Evolutionary conservation across 345 rosid genomes (phyloP).

Genomic region (Eucalyptus camaldulensis): DNA sequence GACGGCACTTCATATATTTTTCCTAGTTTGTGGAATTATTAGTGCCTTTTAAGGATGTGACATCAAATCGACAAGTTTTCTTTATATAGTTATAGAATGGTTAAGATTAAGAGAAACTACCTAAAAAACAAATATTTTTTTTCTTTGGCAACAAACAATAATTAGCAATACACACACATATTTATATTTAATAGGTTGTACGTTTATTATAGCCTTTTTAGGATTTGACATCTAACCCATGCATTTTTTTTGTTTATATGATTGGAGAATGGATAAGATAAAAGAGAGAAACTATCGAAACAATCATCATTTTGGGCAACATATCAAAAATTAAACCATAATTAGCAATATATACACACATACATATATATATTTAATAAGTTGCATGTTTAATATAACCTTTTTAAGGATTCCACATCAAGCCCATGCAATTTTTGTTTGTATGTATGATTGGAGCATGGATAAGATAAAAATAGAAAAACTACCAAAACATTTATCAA

Average conservation of each 20-base stretch:
- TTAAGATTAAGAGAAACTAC: rapidly evolving
- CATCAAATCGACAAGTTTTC: rapidly evolving
- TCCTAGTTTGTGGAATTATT: rapidly evolving
- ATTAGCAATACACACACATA: neutral
- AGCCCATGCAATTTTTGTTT: neutral
- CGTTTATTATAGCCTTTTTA: neutral
- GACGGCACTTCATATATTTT: rapidly evolving
- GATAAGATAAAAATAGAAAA: neutral
- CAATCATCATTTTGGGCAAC: neutral
- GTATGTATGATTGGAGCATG: neutral
- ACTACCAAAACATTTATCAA: neutral
- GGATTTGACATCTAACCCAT: neutral
- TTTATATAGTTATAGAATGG: neutral
- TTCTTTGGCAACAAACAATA: neutral
- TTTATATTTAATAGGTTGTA: neutral
- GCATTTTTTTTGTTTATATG: neutral
- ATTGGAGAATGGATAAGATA: neutral
- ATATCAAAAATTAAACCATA: neutral
- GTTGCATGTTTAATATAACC: neutral
- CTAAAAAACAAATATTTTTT: neutral
- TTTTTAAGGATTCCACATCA: neutral
- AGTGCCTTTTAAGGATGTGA: neutral
- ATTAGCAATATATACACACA: neutral
- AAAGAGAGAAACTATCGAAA: neutral
- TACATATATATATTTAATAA: too few species aligned